These are phyloP conservation scores for Azolla pinnata DNA, from an alignment of 75 land plant species.

Conservation along the genomic window DNA sequence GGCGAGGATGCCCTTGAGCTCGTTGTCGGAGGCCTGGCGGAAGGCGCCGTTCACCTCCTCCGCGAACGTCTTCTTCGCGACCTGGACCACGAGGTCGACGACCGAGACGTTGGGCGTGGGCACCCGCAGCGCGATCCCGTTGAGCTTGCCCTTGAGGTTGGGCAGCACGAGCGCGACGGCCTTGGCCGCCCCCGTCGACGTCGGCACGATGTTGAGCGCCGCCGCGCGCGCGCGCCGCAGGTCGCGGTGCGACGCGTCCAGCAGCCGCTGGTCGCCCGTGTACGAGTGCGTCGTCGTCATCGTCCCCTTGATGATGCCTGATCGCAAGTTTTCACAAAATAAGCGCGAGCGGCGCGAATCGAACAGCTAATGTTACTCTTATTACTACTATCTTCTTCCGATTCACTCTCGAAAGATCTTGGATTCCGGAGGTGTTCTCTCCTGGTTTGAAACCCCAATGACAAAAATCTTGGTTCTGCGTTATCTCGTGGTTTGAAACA, in stretches of 20 bases:
- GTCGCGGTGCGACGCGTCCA: slow-evolving; percentile 93
- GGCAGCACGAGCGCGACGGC: slow-evolving; percentile 90
- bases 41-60: slow-evolving; percentile 88
- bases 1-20: slow-evolving; percentile 71
- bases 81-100: slow-evolving; percentile 81
- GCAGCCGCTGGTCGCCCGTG: slow-evolving; percentile 93
- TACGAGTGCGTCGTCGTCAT: slow-evolving; percentile 97
- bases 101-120: slow-evolving; percentile 95
- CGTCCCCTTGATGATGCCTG: slow-evolving; percentile 92
- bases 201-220: slow-evolving; percentile 89
- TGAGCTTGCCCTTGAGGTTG: slow-evolving; percentile 86
- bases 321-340: too few species aligned
- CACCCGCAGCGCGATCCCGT: slow-evolving; percentile 88
- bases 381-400: too few species aligned
- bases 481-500: too few species aligned
- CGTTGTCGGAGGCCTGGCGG: slow-evolving; percentile 61
- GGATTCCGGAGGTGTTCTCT: too few species aligned
- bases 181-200: slow-evolving; percentile 90
- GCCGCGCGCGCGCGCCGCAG: slow-evolving; percentile 82
- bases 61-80: slow-evolving; percentile 65
- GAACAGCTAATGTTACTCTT: too few species aligned
- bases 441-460: too few species aligned
- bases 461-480: too few species aligned
- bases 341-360: too few species aligned
- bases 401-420: too few species aligned